Evolutionary conservation across 2,329 filamentous ascomycete species (phyloP).

Genomic region (Fusarium phyllophilum): DNA sequence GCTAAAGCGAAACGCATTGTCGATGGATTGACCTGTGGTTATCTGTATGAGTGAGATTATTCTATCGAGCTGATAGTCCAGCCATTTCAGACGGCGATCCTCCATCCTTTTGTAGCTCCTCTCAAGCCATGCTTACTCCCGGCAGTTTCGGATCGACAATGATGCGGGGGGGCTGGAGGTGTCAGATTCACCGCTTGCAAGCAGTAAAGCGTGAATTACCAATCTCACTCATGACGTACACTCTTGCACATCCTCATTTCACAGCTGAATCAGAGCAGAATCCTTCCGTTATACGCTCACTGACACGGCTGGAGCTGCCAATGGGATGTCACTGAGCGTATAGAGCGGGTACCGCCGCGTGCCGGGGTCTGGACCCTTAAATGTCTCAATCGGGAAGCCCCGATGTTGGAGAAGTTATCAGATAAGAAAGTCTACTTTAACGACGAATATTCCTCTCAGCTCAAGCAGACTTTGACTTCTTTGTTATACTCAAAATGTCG

Average conservation of each 20-base stretch:
- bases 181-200: constrained; percentile 16
- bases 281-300: background rate
- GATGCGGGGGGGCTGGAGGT: background rate
- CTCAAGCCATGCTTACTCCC: background rate
- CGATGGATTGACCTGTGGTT: too few species aligned
- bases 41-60: accelerated
- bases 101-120: background rate
- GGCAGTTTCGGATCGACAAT: background rate
- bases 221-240: constrained; percentile 7
- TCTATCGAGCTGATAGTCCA: background rate
- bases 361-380: background rate
- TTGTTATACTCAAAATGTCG: background rate
- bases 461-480: accelerated
- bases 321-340: background rate
- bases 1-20: constrained; percentile 1
- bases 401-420: background rate
- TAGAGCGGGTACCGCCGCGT: constrained; percentile 6
- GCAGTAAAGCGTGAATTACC: background rate
- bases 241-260: background rate
- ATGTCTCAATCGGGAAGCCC: constrained; percentile 2
- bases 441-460: background rate
- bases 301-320: background rate
- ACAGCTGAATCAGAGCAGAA: background rate
- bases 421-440: constrained; percentile 14
- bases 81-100: background rate